Percentiles rank a stretch among this genome's conserved stretches.
Evolutionary conservation across 306 rosid genomes (phyloP).

Genomic region (Rosa chinensis): DNA sequence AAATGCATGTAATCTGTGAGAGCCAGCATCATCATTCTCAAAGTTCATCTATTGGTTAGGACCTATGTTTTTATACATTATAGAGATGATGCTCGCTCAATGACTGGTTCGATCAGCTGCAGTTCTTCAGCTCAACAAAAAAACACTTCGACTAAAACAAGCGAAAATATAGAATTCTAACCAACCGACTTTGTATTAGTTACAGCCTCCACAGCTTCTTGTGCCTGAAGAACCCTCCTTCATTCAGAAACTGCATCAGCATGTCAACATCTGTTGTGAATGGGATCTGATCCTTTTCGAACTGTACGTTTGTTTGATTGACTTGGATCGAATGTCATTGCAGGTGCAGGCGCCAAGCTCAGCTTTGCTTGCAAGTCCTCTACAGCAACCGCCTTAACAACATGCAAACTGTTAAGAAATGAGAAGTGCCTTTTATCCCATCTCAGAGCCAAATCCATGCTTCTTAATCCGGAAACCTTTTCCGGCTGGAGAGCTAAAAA

Average conservation of each 20-base stretch:
- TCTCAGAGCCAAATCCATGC: constrained; percentile 67
- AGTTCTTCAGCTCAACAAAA: constrained; percentile 44
- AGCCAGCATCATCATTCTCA: constrained; percentile 39
- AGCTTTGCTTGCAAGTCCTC: constrained; percentile 50
- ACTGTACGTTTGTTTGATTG: constrained; percentile 75
- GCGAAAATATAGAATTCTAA: constrained; percentile 31
- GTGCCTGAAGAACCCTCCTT: constrained; percentile 26
- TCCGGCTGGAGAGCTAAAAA: constrained; percentile 64
- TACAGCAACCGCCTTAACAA: constrained; percentile 46
- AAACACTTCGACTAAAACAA: constrained; percentile 20
- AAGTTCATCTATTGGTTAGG: constrained; percentile 46
- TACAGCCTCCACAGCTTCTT: constrained; percentile 20
- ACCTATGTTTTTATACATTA: constrained; percentile 49
- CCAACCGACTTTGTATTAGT: constrained; percentile 30
- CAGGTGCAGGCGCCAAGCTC: constrained; percentile 73
- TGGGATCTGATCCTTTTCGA: constrained; percentile 81
- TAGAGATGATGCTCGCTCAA: constrained; percentile 35
- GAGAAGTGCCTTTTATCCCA: constrained; percentile 47
- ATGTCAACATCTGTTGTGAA: constrained; percentile 79
- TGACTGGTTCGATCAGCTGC: constrained; percentile 32
- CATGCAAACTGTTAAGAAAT: constrained; percentile 39
- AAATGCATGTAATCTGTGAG: constrained; percentile 40
- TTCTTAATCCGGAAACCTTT: constrained; percentile 53
- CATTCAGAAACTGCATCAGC: constrained; percentile 22
- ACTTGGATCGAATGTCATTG: constrained; percentile 56